Percentiles rank a stretch among this genome's conserved stretches.
These are phyloP conservation scores for Trichoderma sp. DNA, from an alignment of 2,329 filamentous ascomycete species.

Conservation along the genomic window DNA sequence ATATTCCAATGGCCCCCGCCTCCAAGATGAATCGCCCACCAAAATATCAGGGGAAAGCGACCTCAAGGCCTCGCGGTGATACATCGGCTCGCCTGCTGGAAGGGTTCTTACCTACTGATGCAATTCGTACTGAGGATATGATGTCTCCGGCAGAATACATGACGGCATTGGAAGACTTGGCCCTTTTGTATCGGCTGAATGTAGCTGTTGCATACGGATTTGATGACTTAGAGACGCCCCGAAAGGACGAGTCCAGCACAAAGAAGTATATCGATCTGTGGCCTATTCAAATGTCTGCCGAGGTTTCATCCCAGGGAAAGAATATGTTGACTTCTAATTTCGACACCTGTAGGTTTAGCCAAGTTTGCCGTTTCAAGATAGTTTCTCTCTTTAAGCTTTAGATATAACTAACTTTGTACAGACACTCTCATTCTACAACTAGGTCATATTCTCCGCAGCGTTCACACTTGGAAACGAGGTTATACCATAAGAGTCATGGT, in stretches of 20 bases:
- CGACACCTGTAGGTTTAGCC: constrained; percentile 67
- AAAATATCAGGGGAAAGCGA: constrained; percentile 33
- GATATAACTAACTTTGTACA: background rate
- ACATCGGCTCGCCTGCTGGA: constrained; percentile 56
- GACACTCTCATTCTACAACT: constrained; percentile 80
- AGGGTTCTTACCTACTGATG: constrained; percentile 65
- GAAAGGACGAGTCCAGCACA: constrained; percentile 52
- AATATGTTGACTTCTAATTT: constrained; percentile 82
- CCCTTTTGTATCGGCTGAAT: constrained; percentile 76
- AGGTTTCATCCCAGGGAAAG: constrained; percentile 65
- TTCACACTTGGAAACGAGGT: constrained; percentile 73
- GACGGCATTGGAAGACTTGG: constrained; percentile 77
- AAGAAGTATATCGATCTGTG: constrained; percentile 86
- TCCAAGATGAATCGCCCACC: constrained; percentile 32
- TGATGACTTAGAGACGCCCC: constrained; percentile 70
- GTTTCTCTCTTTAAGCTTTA: background rate
- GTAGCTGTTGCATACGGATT: constrained; percentile 84
- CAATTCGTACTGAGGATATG: constrained; percentile 64
- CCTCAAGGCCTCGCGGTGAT: constrained; percentile 47
- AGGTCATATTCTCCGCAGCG: constrained; percentile 79
- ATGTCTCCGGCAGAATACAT: constrained; percentile 73
- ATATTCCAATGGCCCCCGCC: constrained; percentile 40
- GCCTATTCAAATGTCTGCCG: constrained; percentile 92
- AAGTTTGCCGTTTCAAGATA: no score
- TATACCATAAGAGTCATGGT: constrained; percentile 76